These are phyloP conservation scores for Lipomyces yarrowii DNA, from an alignment of 1,139 yeast genomes.

Conservation along the genomic window DNA sequence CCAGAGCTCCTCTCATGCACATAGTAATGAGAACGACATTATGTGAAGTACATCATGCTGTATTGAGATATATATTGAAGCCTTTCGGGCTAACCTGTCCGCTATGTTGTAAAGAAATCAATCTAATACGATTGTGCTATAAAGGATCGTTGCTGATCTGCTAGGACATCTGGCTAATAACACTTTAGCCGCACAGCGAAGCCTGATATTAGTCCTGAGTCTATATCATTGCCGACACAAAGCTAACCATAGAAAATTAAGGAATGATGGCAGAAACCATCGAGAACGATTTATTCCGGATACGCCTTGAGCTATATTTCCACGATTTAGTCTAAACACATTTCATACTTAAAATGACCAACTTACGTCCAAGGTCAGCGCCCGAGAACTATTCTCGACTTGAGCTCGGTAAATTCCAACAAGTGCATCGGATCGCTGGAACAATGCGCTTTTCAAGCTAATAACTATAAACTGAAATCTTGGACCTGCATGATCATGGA, in stretches of 20 bases:
- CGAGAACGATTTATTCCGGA: constrained; percentile 4
- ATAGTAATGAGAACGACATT: too few species aligned
- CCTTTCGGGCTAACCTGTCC: too few species aligned
- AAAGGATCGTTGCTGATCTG: too few species aligned
- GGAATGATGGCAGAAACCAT: not conserved
- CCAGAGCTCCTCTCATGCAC: too few species aligned
- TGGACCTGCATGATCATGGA: constrained; percentile 73
- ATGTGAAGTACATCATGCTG: too few species aligned
- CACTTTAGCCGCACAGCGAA: not conserved
- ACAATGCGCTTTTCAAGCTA: constrained; percentile 82
- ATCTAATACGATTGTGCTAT: too few species aligned
- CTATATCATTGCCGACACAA: not conserved
- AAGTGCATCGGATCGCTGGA: constrained; percentile 84
- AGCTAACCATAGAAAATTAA: not conserved
- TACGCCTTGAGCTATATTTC: constrained; percentile 9
- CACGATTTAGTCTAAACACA: not conserved
- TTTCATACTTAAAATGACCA: not conserved
- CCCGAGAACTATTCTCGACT: constrained; percentile 69
- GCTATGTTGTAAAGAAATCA: too few species aligned
- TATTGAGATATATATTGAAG: too few species aligned
- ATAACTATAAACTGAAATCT: constrained; percentile 91
- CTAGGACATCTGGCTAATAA: too few species aligned
- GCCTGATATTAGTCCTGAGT: not conserved
- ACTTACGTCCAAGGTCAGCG: constrained; percentile 68
- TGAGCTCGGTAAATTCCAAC: constrained; percentile 95